These are phyloP conservation scores for Trifolium repens DNA, from an alignment of 306 rosid species.

Conservation along the genomic window DNA sequence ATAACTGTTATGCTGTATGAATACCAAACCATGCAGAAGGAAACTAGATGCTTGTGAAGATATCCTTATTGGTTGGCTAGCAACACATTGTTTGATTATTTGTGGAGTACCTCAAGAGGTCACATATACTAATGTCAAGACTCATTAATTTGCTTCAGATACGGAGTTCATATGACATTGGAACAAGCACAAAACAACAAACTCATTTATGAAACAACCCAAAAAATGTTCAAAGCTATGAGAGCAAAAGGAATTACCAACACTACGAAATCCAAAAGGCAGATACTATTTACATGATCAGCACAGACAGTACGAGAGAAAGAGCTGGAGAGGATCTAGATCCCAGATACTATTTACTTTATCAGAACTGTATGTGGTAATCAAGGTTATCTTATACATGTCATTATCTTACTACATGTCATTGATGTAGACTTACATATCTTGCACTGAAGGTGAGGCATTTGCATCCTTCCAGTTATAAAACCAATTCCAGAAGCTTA, in stretches of 20 bases:
- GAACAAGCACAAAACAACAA: not conserved
- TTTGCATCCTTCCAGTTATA: not conserved
- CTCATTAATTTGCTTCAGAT: not conserved
- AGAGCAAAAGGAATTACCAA: not conserved
- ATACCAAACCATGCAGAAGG: not conserved
- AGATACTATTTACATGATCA: not conserved
- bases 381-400: not conserved
- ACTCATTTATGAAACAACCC: not conserved
- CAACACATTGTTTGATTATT: not conserved
- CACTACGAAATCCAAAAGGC: not conserved
- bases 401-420: not conserved
- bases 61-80: not conserved
- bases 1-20: too few relatives aligned
- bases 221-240: not conserved
- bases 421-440: not conserved
- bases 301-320: too few relatives aligned
- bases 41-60: not conserved
- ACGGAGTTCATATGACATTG: not conserved
- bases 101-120: not conserved
- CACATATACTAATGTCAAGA: not conserved
- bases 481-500: not conserved
- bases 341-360: too few relatives aligned
- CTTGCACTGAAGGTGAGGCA: not conserved
- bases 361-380: not conserved
- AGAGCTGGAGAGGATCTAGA: too few relatives aligned